phyloP scores from a whole-genome alignment of 768 basidiomycete species.

The Hericium erinaceus region DNA sequence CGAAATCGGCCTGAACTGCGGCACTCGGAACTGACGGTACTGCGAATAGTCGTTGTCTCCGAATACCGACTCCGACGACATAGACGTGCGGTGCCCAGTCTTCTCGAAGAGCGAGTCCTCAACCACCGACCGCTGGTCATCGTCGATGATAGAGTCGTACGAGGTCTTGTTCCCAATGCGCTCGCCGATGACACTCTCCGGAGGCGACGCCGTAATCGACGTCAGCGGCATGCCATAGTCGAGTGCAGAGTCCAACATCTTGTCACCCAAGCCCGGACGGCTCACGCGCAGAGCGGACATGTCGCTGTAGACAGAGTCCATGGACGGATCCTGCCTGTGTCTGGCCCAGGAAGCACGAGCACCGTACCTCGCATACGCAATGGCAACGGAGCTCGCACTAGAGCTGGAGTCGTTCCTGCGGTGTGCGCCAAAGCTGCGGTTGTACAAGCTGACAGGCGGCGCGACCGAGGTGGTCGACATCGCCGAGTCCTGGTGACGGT shows the following conservation, averaged over 20 bases:
- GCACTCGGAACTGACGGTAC: neutral
- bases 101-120: slow-evolving; percentile 38
- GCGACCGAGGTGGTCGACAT: slow-evolving; percentile 44
- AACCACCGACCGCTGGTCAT: slow-evolving; percentile 23
- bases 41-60: slow-evolving; percentile 34
- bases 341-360: slow-evolving; percentile 53
- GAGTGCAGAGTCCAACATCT: slow-evolving; percentile 66
- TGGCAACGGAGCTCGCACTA: slow-evolving; percentile 49
- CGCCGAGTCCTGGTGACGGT: slow-evolving; percentile 49
- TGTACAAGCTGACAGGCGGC: slow-evolving; percentile 67
- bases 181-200: slow-evolving; percentile 29
- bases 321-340: slow-evolving; percentile 39
- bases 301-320: slow-evolving; percentile 61
- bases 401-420: slow-evolving; percentile 50
- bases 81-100: slow-evolving; percentile 41
- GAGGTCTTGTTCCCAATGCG: slow-evolving; percentile 29
- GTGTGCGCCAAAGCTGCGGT: slow-evolving; percentile 45
- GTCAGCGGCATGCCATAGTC: slow-evolving; percentile 47
- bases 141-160: slow-evolving; percentile 63
- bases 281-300: slow-evolving; percentile 47
- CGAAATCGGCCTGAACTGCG: slow-evolving; percentile 56
- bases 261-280: slow-evolving; percentile 74
- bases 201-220: slow-evolving; percentile 60
- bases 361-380: slow-evolving; percentile 46
- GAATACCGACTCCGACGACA: slow-evolving; percentile 56